Percentiles rank a stretch among this genome's conserved stretches.
Evolutionary conservation across 208 protist species (phyloP).

Genomic region (Leishmania tropica): DNA sequence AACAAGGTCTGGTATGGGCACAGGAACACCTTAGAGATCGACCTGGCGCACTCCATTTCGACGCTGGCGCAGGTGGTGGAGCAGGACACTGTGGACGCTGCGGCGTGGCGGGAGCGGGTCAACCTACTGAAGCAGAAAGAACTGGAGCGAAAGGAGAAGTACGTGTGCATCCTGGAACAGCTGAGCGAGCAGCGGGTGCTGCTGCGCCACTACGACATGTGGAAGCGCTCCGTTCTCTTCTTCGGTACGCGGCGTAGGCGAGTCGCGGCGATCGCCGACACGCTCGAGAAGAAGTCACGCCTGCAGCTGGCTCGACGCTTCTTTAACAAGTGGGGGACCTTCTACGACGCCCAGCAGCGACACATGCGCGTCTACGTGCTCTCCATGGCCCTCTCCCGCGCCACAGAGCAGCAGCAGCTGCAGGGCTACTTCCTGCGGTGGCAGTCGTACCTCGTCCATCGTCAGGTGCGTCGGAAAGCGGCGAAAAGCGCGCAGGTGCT

Average conservation of each 20-base stretch:
- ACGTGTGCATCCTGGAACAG: constrained; percentile 61
- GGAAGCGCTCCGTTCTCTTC: constrained; percentile 37
- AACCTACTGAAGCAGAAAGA: constrained; percentile 55
- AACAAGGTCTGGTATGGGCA: constrained; percentile 90
- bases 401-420: constrained; percentile 46
- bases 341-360: constrained; percentile 72
- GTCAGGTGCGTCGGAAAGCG: constrained; percentile 17
- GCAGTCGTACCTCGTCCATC: constrained; percentile 29
- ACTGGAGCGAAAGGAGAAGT: constrained; percentile 59
- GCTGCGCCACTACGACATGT: constrained; percentile 63
- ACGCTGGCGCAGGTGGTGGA: constrained; percentile 65
- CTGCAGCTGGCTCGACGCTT: constrained; percentile 52
- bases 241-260: constrained; percentile 7
- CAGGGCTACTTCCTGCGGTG: constrained; percentile 42
- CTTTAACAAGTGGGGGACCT: constrained; percentile 66
- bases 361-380: constrained; percentile 50
- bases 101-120: constrained; percentile 66
- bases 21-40: constrained; percentile 73
- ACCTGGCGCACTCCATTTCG: constrained; percentile 51
- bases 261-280: constrained; percentile 26
- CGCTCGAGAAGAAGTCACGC: constrained; percentile 33
- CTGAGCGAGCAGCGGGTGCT: constrained; percentile 61
- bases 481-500: constrained; percentile 27
- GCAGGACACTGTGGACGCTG: constrained; percentile 71
- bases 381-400: constrained; percentile 39